Evolutionary conservation across 2,329 filamentous ascomycete species (phyloP).

Genomic region (Apiospora kogelbergensis): DNA sequence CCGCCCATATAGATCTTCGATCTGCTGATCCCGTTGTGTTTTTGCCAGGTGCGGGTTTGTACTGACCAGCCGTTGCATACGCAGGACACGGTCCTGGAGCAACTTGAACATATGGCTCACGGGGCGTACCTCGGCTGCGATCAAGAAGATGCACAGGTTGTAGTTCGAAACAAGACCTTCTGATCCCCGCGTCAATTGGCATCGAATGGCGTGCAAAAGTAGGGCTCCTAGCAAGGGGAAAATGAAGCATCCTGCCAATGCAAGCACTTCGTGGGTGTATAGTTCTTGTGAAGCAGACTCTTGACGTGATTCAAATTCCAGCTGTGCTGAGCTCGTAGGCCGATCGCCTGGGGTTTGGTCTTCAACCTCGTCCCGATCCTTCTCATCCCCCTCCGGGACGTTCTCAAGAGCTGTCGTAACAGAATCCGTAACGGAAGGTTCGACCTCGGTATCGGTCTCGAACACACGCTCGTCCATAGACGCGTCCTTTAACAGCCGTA

Average conservation of each 20-base stretch:
- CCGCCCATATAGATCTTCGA: slow-evolving; percentile 62
- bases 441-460: slow-evolving; percentile 46
- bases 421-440: slow-evolving; percentile 24
- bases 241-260: slow-evolving; percentile 75
- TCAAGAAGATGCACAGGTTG: slow-evolving; percentile 86
- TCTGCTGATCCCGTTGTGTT: slow-evolving; percentile 36
- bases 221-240: slow-evolving; percentile 80
- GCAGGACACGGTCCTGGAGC: slow-evolving; percentile 74
- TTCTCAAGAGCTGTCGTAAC: slow-evolving; percentile 35
- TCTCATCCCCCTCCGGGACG: slow-evolving; percentile 45
- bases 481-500: slow-evolving; percentile 53
- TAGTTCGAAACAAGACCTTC: slow-evolving; percentile 90
- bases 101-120: slow-evolving; percentile 79
- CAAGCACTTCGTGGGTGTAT: slow-evolving; percentile 71
- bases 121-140: slow-evolving; percentile 83
- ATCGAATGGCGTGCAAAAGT: slow-evolving; percentile 77
- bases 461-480: slow-evolving; percentile 38
- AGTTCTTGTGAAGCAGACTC: slow-evolving; percentile 60
- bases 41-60: slow-evolving; percentile 46
- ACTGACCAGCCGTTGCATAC: slow-evolving; percentile 74
- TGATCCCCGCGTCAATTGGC: slow-evolving; percentile 77
- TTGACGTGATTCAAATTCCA: slow-evolving; percentile 26
- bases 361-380: slow-evolving; percentile 17
- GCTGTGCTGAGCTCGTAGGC: slow-evolving; percentile 10
- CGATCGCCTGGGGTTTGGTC: slow-evolving; percentile 17